These are phyloP conservation scores for Coemansia sp. DNA, from an alignment of 192 early-diverging fungal genomes.

Conservation along the genomic window DNA sequence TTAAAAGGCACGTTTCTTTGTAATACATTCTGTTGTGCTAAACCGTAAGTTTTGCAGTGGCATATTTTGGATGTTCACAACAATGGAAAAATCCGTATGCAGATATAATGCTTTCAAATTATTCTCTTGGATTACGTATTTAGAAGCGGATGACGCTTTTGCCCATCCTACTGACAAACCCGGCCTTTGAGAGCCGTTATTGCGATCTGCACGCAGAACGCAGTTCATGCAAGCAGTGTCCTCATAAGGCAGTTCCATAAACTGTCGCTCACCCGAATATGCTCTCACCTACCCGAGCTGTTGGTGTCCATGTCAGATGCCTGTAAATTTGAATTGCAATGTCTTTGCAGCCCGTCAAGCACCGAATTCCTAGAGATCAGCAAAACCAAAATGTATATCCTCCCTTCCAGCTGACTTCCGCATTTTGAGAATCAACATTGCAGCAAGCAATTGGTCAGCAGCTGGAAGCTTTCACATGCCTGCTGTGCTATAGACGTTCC, in stretches of 20 bases:
- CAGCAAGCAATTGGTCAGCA: not conserved
- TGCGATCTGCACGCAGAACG: too few species aligned
- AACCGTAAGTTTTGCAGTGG: not conserved
- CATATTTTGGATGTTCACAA: constrained; percentile 1
- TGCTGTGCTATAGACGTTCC: too few species aligned
- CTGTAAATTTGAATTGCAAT: constrained; percentile 2
- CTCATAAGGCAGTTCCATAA: not conserved
- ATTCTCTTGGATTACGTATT: too few species aligned
- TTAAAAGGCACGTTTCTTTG: not conserved
- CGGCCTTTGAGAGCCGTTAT: too few species aligned
- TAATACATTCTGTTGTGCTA: too few species aligned
- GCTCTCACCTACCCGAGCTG: not conserved
- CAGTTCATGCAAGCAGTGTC: not conserved
- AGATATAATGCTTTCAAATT: too few species aligned
- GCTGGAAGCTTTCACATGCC: too few species aligned
- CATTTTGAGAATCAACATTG: not conserved
- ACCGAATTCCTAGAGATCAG: not conserved
- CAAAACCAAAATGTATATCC: not conserved
- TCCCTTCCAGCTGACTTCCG: not conserved
- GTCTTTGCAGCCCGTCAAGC: not conserved
- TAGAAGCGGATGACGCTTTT: too few species aligned
- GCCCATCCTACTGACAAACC: too few species aligned
- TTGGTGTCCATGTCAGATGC: not conserved
- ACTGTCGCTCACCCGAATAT: not conserved
- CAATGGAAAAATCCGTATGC: not conserved